Evolutionary conservation across 441 rosid genomes (phyloP), one percentile per base, ranked within the genome.

Genomic region (Bruguiera hainesii): DNA sequence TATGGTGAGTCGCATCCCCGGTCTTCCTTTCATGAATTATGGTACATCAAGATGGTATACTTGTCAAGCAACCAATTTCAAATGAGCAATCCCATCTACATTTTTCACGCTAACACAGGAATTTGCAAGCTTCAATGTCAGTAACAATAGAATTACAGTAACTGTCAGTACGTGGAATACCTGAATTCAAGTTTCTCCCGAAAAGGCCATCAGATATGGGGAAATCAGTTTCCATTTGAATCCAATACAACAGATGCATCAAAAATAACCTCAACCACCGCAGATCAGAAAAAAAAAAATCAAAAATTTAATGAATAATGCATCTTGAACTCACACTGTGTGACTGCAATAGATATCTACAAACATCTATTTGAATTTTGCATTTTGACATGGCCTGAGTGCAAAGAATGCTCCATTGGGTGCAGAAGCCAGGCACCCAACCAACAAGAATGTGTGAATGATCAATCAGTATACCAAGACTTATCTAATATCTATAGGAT

Each of bases 401-500:
- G 70, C 10, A 53, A 74, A 73, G 68, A 68, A 74, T 39, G 79
- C 82, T 76, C 78, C 71, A 42, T 59, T 52, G 21, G 57, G 33
- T 7, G 64, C 15, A 23, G 39, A 61, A 70, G 59, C 35, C 53
- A 52, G 63, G 39, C 52, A 48, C 61, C 75, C 74, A 31, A 42
- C 75, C 46, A 28, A 65, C 67, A 75, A 75, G 68, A 76, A 71
- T 79, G 72, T 72, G 73, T 30, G 67, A 75, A 64, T 66, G 31
- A 69, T 74, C 55, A 60, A 66, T 55, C 21, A 50, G 26, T 56
- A 29, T 62, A 33, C 37, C 37, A 1, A 33, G 37, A 1, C 37
- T 53, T 50, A 62, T 35, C 65, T 88, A 90, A 73, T 80, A 86
- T 87, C 93, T 87, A 68, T 85, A 81, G 13, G 86, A 71, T 33